Evolutionary conservation across 2,329 filamentous ascomycete genomes (phyloP).

Genomic region (Apiospora aurea): DNA sequence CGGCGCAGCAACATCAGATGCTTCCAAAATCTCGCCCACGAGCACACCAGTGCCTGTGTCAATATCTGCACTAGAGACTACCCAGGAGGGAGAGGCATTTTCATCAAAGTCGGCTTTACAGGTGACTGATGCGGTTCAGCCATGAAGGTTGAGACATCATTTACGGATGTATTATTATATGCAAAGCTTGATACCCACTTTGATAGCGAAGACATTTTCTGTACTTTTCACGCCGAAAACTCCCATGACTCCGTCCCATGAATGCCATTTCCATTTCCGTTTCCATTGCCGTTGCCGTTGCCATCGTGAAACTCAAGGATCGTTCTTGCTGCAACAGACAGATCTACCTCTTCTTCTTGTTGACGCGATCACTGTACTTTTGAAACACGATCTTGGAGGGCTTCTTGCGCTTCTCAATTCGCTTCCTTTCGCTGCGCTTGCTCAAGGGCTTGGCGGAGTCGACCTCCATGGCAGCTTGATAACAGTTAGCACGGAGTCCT

Average conservation of each 20-base stretch:
- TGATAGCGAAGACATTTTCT: conserved; percentile 21
- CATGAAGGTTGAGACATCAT: conserved; percentile 1
- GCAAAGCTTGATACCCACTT: conserved; percentile 14
- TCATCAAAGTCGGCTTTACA: background rate
- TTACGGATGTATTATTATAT: conserved; percentile 13
- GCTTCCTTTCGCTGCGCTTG: conserved; percentile 53
- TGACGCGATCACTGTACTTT: conserved; percentile 61
- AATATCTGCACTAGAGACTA: background rate
- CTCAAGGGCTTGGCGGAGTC: conserved; percentile 53
- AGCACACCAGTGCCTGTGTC: background rate
- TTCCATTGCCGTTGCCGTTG: conserved; percentile 16
- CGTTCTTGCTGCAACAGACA: conserved; percentile 38
- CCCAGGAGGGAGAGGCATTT: background rate
- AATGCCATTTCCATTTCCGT: conserved; percentile 3
- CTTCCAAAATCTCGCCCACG: conserved; percentile 3
- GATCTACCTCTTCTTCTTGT: conserved; percentile 49
- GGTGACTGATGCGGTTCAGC: background rate
- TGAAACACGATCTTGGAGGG: conserved; percentile 68
- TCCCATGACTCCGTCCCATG: conserved; percentile 24
- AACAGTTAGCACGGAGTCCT: conserved; percentile 28
- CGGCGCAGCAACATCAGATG: background rate
- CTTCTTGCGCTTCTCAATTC: conserved; percentile 63
- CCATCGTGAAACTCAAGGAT: conserved; percentile 19
- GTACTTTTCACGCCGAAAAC: conserved; percentile 25
- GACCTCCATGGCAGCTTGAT: conserved; percentile 61